Evolutionary conservation across 257 asterid genomes (phyloP).

Genomic region (Eustoma russellianum): DNA sequence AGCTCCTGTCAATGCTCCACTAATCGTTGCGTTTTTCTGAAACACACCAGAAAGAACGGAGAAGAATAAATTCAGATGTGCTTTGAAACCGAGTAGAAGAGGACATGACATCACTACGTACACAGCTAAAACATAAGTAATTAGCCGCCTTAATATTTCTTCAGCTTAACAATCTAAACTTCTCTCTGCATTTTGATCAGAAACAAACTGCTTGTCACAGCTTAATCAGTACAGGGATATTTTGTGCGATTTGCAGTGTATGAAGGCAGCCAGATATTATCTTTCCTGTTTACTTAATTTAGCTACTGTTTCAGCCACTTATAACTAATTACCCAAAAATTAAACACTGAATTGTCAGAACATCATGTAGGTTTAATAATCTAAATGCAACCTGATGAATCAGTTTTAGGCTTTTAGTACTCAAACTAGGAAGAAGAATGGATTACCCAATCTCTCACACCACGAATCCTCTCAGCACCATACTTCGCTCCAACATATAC

Average conservation of each 20-base stretch:
- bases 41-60: constrained; percentile 1
- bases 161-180: too few species aligned
- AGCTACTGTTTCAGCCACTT: not conserved
- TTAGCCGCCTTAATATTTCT: too few species aligned
- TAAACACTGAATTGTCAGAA: not conserved
- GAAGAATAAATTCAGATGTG: not conserved
- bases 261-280: too few species aligned
- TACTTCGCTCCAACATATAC: constrained; percentile 67
- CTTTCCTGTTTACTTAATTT: too few species aligned
- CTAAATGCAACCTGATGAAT: not conserved
- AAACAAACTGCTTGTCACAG: too few species aligned
- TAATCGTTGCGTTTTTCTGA: constrained; percentile 73
- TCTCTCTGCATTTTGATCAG: too few species aligned
- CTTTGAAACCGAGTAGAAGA: too few species aligned
- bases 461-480: constrained; percentile 61
- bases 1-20: constrained; percentile 76
- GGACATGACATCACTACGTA: too few species aligned
- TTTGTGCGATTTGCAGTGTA: too few species aligned
- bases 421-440: not conserved
- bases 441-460: constrained; percentile 80
- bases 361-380: not conserved
- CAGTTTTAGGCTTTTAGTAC: too few species aligned
- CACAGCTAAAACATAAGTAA: too few species aligned
- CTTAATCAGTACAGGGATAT: too few species aligned
- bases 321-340: not conserved